phyloP scores from a whole-genome alignment of 169 alveolate species.

The Neospora caninum region DNA sequence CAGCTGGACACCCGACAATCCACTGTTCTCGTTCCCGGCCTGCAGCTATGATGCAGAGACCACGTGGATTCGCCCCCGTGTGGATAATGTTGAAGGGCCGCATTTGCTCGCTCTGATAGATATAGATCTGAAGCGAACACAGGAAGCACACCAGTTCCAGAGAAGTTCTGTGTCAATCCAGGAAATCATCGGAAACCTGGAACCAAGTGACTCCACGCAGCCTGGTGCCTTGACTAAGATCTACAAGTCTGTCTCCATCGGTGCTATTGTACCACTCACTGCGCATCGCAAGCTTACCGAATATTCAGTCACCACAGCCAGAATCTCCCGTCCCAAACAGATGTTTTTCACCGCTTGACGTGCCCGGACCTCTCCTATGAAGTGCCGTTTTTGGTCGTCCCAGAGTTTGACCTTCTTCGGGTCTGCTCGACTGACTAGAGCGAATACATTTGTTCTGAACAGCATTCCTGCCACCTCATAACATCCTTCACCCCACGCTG shows the following conservation, averaged over 20 bases:
- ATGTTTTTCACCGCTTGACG: constrained; percentile 48
- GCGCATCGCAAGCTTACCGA: constrained; percentile 44
- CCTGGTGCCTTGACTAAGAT: too few species aligned
- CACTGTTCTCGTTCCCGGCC: constrained; percentile 30
- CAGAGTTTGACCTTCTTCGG: constrained; percentile 60
- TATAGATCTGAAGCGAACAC: constrained; percentile 49
- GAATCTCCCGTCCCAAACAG: constrained; percentile 54
- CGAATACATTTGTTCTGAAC: constrained; percentile 56
- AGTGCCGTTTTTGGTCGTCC: constrained; percentile 49
- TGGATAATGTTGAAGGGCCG: constrained; percentile 51
- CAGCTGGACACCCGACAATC: constrained; percentile 65
- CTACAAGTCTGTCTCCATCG: too few species aligned
- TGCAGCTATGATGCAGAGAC: constrained; percentile 56
- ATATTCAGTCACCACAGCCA: constrained; percentile 63
- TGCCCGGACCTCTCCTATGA: constrained; percentile 60
- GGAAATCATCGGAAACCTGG: too few species aligned
- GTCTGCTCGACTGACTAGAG: constrained; percentile 45
- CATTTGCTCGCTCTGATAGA: constrained; percentile 55
- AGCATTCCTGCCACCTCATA: constrained; percentile 58
- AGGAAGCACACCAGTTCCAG: neutral
- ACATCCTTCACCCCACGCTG: constrained; percentile 44
- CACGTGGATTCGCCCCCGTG: constrained; percentile 66
- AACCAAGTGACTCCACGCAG: too few species aligned
- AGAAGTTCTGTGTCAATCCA: too few species aligned
- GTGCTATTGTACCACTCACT: too few species aligned